phyloP scores from a whole-genome alignment of 2,329 filamentous ascomycete genomes.

The Blastomyces gilchristii region DNA sequence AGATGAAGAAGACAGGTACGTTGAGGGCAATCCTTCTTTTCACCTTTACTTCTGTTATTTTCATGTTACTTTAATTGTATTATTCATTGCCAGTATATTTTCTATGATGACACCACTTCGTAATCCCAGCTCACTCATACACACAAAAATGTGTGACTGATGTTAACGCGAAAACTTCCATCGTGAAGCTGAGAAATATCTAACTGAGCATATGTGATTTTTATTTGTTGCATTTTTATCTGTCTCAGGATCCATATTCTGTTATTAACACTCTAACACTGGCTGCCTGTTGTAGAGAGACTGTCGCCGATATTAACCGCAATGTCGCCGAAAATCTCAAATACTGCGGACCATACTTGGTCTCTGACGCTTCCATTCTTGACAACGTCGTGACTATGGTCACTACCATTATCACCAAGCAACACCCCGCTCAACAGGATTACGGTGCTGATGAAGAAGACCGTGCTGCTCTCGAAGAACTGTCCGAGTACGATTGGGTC shows the following conservation, averaged over 20 bases:
- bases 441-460: constrained; percentile 72
- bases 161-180: constrained; percentile 65
- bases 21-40: constrained; percentile 27
- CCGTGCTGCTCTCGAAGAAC: constrained; percentile 61
- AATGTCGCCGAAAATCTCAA: constrained; percentile 85
- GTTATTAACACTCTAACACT: constrained; percentile 43
- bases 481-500: constrained; percentile 95
- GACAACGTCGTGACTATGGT: constrained; percentile 68
- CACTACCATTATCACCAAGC: constrained; percentile 71
- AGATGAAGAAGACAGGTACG: constrained; percentile 88
- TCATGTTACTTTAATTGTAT: constrained; percentile 12
- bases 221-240: constrained; percentile 18
- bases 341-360: constrained; percentile 75
- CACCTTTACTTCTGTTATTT: constrained; percentile 11
- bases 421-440: constrained; percentile 87
- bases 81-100: constrained; percentile 16
- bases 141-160: constrained; percentile 68
- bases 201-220: constrained; percentile 31
- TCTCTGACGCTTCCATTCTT: constrained; percentile 62
- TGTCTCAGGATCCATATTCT: constrained; percentile 13
- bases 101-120: constrained; percentile 78
- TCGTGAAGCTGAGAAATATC: constrained; percentile 25
- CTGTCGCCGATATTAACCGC: constrained; percentile 90
- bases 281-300: constrained; percentile 48
- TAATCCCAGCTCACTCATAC: constrained; percentile 99